Base-by-base conservation (phyloP, 805 yeast genomes). In the Saccharomycopsis oosterbeekiorum region DNA sequence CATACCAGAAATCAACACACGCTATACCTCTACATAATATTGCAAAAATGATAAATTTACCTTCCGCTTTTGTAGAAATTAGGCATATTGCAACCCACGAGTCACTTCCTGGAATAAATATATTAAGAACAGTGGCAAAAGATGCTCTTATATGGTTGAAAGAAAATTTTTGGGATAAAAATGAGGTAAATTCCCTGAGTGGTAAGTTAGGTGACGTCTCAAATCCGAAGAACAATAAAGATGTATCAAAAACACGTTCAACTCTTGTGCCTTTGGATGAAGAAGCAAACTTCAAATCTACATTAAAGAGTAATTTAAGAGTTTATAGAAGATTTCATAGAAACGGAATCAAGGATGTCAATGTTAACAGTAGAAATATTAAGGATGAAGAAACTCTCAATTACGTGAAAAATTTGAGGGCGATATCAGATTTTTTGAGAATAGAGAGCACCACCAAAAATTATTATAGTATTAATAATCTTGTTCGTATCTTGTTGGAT, bases 71-170 rank as follows among this genome's bases (percentile, higher is more conserved):
- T 71, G 99, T 94, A 0, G 99, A 94, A 68, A 70, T 90, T 37
- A 78, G 99, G 60, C 98, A 94, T 71, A 81, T 83, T 67, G 92
- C 96, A 4, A 93, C 99, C 0, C 99, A 94, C 71, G 98, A 93
- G 67, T 75, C 77, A 17, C 72, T 94, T 29, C 97, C 97, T 1
- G 78, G 86, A 39, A 67, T 89, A 51, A 83, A 80, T 50, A 77
- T 88, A 73, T 75, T 92, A n/a, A 76, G 96, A 43, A 69, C 75
- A n/a, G 80, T 85, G 14, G 73, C 83, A 1, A 68, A 72, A 4
- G 75, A 80, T 57, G 96, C 96, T 0, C 70, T 93, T 56, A 74
- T 73, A 5, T 94, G 98, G 97, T 73, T 93, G 1, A 79, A 78
- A 70, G 78, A 75, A 2, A 77, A 86, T 67, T 93, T 85, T 73